Evolutionary conservation across 192 early-diverging fungal species (phyloP), one percentile per base, ranked within the genome.

Genomic region (Podila epicladia): DNA sequence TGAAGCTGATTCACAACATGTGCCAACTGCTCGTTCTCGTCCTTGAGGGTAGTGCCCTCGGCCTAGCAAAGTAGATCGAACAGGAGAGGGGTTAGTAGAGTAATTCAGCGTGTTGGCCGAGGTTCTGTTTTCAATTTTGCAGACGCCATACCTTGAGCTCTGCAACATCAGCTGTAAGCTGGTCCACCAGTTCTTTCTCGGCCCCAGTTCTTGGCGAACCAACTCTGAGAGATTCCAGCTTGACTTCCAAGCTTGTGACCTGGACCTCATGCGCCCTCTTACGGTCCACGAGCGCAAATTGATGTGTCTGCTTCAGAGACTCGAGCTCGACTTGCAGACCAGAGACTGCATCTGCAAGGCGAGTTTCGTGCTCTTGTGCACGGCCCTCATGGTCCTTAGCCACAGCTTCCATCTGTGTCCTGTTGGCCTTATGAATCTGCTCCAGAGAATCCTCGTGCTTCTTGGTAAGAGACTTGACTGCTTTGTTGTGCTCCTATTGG

Each of bases 131-230:
- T 13, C 19, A 69, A 45, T 53, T 5, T 6, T 20, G 33, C 22
- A 35, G 55, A 24, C 0, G 48, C n/a, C 5, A 45, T 9, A 87
- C 86, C 70, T 83, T 82, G 9, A 87, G 75, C 24, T 83, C 71
- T 1, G 75, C 71, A 60, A 87, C 60, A 62, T 83, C 73, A 15
- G 72, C 82, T 4, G n/a, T 17, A 2, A 63, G 33, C 31, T 78
- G 24, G 22, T 22, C 24, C 4, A 58, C 49, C 35, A 53, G 41
- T n/a, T 61, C 26, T 49, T 53, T 45, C 38, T 66, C 48, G 33
- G 37, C 26, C 22, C 32, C 20, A 32, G 22, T 26, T 12, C 24
- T 37, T 1, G 64, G 33, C 8, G 31, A 58, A 4, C 20, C 20
- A 8, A n/a, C 49, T 58, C 15, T 33, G 33, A 24, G 48, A 37